Percentiles rank a stretch among this genome's conserved stretches.
phyloP scores from a whole-genome alignment of 2,329 filamentous ascomycete species.

The Curvularia verruculosa region DNA sequence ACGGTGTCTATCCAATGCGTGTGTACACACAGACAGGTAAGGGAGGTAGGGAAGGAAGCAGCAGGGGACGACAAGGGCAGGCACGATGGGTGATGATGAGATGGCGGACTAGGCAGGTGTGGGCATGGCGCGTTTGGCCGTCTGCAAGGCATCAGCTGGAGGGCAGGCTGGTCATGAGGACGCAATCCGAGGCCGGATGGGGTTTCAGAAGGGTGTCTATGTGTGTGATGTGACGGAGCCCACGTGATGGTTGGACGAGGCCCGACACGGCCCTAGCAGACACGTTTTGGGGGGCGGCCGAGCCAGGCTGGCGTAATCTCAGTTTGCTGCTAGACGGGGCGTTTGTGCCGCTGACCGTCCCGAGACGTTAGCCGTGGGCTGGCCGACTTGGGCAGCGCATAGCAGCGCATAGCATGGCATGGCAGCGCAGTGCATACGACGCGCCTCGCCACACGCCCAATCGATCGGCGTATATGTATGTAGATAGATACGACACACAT shows the following conservation, averaged over 20 bases:
- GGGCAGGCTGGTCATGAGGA: too few relatives aligned
- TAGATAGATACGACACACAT: too few relatives aligned
- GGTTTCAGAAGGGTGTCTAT: conserved; percentile 3
- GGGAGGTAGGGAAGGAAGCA: too few relatives aligned
- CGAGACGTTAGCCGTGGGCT: conserved; percentile 16
- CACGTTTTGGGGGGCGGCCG: conserved; percentile 16
- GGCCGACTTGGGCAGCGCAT: not conserved
- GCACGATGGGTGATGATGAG: too few relatives aligned
- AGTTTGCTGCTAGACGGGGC: conserved; percentile 17
- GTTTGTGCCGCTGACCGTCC: conserved; percentile 22
- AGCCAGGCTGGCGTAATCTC: conserved; percentile 14
- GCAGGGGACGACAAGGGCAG: too few relatives aligned
- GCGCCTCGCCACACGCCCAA: not conserved
- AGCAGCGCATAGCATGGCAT: too few relatives aligned
- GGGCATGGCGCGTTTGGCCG: too few relatives aligned
- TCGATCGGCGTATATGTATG: too few relatives aligned
- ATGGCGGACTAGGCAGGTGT: too few relatives aligned
- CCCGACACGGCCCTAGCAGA: conserved; percentile 5
- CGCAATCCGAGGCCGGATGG: not conserved
- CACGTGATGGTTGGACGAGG: conserved; percentile 8
- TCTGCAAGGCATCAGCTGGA: not conserved
- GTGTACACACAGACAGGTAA: too few relatives aligned
- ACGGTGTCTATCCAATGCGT: too few relatives aligned
- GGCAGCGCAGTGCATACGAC: too few relatives aligned
- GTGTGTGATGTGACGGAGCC: conserved; percentile 2